Conservation (phyloP, 495 filamentous ascomycete species). For the Hyaloscypha finlandica region DNA sequence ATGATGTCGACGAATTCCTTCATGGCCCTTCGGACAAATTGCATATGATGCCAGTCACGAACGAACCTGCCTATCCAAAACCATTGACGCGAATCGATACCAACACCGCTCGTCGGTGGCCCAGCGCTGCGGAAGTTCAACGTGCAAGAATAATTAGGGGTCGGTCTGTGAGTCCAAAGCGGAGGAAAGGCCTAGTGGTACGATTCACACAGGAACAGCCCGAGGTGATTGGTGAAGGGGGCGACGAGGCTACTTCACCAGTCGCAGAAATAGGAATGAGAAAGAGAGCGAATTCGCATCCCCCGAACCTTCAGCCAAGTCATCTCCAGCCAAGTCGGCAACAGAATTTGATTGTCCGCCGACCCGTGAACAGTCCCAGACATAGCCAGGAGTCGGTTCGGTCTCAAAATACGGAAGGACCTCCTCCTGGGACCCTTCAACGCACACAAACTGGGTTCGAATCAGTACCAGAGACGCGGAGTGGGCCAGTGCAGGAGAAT, state of each 20-base stretch:
- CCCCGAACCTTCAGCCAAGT: slow-evolving; percentile 25
- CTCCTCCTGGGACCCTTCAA: slow-evolving; percentile 35
- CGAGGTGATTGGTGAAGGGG: slow-evolving; percentile 83
- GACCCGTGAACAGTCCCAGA: neutral
- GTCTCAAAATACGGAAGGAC: neutral
- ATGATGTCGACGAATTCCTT: slow-evolving; percentile 24
- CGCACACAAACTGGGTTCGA: slow-evolving; percentile 53
- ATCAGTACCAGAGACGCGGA: slow-evolving; percentile 27
- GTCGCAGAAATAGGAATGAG: slow-evolving; percentile 65
- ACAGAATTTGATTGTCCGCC: slow-evolving; percentile 2
- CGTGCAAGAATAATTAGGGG: slow-evolving; percentile 14
- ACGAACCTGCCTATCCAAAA: slow-evolving; percentile 17
- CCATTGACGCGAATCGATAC: slow-evolving; percentile 31
- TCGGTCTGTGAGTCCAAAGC: slow-evolving; percentile 29
- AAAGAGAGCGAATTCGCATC: slow-evolving; percentile 38
- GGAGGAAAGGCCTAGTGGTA: slow-evolving; percentile 67
- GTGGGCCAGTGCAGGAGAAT: slow-evolving; percentile 24
- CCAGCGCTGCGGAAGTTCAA: slow-evolving; percentile 28
- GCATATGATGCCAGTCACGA: slow-evolving; percentile 26
- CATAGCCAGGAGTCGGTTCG: neutral
- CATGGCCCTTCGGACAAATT: slow-evolving; percentile 29
- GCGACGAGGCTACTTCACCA: slow-evolving; percentile 75
- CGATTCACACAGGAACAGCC: slow-evolving; percentile 66
- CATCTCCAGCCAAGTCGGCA: slow-evolving; percentile 38
- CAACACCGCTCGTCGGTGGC: slow-evolving; percentile 31